Base-by-base conservation (phyloP, 2,329 filamentous ascomycete species). In the Xylariaceae sp. region DNA sequence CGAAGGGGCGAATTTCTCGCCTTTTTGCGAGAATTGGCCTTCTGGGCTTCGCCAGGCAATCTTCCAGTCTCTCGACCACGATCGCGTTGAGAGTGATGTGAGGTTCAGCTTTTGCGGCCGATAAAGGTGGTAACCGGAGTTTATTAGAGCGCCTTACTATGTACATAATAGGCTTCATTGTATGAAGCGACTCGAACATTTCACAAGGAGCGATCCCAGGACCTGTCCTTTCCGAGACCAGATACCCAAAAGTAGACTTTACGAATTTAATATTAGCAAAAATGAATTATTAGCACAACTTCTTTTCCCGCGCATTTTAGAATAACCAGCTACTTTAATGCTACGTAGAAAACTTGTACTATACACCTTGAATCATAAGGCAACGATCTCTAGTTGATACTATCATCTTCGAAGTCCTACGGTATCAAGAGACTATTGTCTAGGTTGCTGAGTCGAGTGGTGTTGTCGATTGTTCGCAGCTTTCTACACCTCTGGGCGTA, bases 201-300 rank as follows among this genome's bases (percentile, higher is more conserved):
- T 29, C 30, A 21, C 13, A n/a, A 37, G 46, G 47, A 51, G 46
- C 35, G 32, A 50, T 55, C 46, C 46, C 15, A 45, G 41, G 52
- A n/a, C 29, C 51, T 51, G 52, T 55, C 47, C 10, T 55, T 55
- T 37, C 35, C 52, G 23, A 6, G 23, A 33, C 27, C 15, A 46
- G 47, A 55, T 55, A 55, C 47, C 46, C 46, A 50, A 36, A 15
- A 41, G 18, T 50, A 51, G 41, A 45, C 26, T 45, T 50, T 35
- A 55, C 33, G 35, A 50, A 54, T 41, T 40, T 54, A 55, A 50
- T 55, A 55, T n/a, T n/a, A 40, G 50, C 15, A 29, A 36, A 30
- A 15, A 37, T 24, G 40, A 32, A n/a, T 20, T 20, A 11, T 15
- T 32, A 3, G 9, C 4, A 13, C 3, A 2, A 5, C 16, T 29